Base-by-base conservation (phyloP, 345 rosid species). In the Gossypium rotundifolium region DNA sequence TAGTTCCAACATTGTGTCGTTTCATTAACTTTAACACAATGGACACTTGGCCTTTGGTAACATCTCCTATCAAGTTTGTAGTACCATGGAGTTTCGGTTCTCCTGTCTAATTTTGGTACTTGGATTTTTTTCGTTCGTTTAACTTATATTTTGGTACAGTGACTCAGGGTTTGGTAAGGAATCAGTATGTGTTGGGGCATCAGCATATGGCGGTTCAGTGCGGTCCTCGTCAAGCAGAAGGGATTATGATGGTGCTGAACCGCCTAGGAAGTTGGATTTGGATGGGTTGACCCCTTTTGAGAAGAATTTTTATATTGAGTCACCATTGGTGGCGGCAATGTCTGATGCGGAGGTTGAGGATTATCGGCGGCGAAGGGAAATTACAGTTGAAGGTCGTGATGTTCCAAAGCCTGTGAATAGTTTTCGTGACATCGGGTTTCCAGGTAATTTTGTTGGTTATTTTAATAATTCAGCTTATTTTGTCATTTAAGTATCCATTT, bases 281-380 rank as follows among this genome's bases (percentile, higher is more conserved):
- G 99, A 91, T 90, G 98, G 97, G 23, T 82, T 95, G 84, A 86
- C 89, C 80, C 90, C 98, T 55, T 95, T 93, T n/a, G 96, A 95
- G 85, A 95, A 95, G 88, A 93, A 95, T 69, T 95, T 95, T 79
- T 93, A 93, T 79, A 83, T 87, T 0, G 98, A 95, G 73, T 93
- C 99, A 1, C 87, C 89, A 0, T 74, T 86, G n/a, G 94, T 93
- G 70, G 98, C 93, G 1, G 91, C 92, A 71, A 91, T 95, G 99
- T 83, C 97, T 0, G 94, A 89, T 18, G 77, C 73, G 74, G 93
- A 95, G 65, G 98, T 90, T 17, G 93, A 90, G 74, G 96, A 90
- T 65, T 95, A 90, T 80, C 88, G 99, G 57, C 84, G 16, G 72
- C 79, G 70, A 42, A 89, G 93, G 76, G 99, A 93, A 72, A 95